Conservation (phyloP, 2,329 filamentous ascomycete genomes). For the Pseudohalonectria lignicola region DNA sequence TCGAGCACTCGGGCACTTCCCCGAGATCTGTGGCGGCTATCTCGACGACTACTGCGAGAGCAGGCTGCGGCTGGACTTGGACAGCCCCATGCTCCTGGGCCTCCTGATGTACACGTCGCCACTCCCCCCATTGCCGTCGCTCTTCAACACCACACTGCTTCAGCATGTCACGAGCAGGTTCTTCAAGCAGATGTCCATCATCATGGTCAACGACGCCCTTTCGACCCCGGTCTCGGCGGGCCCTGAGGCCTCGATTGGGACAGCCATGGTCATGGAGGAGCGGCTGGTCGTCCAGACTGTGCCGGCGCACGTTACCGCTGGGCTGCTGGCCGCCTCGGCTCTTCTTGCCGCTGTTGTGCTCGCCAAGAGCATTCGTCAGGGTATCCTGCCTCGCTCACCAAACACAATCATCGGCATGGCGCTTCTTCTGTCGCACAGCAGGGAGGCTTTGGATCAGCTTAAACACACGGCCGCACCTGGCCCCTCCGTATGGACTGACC, state of each 20-base stretch:
- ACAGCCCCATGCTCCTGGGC: not conserved
- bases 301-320: no score
- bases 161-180: not conserved
- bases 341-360: conserved; percentile 10
- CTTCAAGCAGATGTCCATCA: no score
- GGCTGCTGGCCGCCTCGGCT: conserved; percentile 16
- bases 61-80: not conserved
- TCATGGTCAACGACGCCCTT: conserved; percentile 13
- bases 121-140: not conserved
- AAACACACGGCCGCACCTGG: no score
- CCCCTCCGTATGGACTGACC: no score
- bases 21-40: not conserved
- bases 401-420: conserved; percentile 21
- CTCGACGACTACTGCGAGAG: not conserved
- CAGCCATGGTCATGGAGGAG: no score
- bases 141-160: not conserved
- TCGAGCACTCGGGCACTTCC: no score
- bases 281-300: no score
- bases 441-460: conserved; percentile 19
- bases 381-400: conserved; percentile 22
- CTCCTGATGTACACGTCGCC: not conserved
- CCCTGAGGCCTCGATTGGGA: no score
- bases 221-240: no score
- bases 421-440: conserved; percentile 22
- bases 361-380: conserved; percentile 14